Percentiles rank a stretch among this genome's conserved stretches.
Conservation (phyloP, 2,329 filamentous ascomycete genomes). For the Alternaria angustiovoidea region DNA sequence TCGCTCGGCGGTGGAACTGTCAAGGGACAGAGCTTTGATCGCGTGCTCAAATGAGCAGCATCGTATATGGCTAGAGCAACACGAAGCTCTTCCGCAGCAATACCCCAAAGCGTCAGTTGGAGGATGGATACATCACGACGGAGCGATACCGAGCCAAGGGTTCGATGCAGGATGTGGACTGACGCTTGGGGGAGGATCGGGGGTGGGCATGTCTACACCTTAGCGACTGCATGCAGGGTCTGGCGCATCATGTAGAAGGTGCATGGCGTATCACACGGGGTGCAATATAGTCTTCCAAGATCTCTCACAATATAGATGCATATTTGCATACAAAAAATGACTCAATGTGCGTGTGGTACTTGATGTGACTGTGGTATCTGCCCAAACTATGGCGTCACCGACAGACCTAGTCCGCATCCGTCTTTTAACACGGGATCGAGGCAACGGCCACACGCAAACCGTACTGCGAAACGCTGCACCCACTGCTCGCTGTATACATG, state of each 20-base stretch:
- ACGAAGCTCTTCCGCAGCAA: not conserved
- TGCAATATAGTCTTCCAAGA: constrained; percentile 10
- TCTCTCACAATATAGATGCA: constrained; percentile 12
- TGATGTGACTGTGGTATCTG: not conserved
- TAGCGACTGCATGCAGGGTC: constrained; percentile 35
- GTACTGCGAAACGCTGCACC: not conserved
- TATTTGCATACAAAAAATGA: not conserved
- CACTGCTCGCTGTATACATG: not conserved
- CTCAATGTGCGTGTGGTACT: not conserved
- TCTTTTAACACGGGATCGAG: not conserved
- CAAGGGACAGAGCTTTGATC: constrained; percentile 76
- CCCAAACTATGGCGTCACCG: constrained; percentile 4
- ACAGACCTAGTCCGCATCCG: not conserved
- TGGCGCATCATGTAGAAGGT: constrained; percentile 33
- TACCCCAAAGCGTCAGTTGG: not conserved
- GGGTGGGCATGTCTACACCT: constrained; percentile 8
- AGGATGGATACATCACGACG: not conserved
- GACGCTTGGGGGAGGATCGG: not conserved
- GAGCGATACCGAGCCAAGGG: not conserved
- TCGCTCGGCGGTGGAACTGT: constrained; percentile 84
- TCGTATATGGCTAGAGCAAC: not conserved
- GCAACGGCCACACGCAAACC: not conserved
- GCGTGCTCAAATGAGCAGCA: constrained; percentile 70
- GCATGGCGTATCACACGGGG: constrained; percentile 40
- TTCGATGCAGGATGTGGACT: not conserved